These are phyloP conservation scores for Coffea humblotiana DNA, from an alignment of 305 asterid species.

Conservation along the genomic window DNA sequence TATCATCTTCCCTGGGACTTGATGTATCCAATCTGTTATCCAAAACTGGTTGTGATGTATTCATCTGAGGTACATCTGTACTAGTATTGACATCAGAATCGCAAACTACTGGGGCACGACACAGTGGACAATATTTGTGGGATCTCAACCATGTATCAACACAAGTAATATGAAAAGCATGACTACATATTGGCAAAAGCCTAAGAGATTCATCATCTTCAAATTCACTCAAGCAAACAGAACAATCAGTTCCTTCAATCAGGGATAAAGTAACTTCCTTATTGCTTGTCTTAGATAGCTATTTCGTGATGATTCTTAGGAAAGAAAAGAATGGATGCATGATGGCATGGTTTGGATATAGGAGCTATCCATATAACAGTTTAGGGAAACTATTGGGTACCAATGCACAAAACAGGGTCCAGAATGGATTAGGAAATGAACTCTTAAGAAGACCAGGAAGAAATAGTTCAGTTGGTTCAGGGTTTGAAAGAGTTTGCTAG, in stretches of 20 bases:
- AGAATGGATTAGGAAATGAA: not conserved
- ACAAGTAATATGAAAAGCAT: conserved; percentile 66
- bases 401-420: not conserved
- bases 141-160: conserved; percentile 76
- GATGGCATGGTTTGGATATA: not conserved
- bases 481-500: not conserved
- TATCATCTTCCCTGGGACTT: conserved; percentile 11
- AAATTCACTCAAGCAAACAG: conserved; percentile 72
- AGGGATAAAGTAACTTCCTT: no score
- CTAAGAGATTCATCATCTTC: conserved; percentile 56
- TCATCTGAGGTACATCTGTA: not conserved
- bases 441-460: no score
- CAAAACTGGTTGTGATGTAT: not conserved
- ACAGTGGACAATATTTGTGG: conserved; percentile 70
- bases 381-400: not conserved
- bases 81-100: not conserved
- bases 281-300: no score
- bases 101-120: conserved; percentile 59
- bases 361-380: not conserved
- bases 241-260: conserved; percentile 56
- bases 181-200: conserved; percentile 72
- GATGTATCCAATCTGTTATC: not conserved
- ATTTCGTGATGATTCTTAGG: not conserved
- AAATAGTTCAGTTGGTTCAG: not conserved
- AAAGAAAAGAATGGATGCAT: not conserved